These are phyloP conservation scores for Cercophora scortea DNA, from an alignment of 495 filamentous ascomycete species.

Conservation along the genomic window DNA sequence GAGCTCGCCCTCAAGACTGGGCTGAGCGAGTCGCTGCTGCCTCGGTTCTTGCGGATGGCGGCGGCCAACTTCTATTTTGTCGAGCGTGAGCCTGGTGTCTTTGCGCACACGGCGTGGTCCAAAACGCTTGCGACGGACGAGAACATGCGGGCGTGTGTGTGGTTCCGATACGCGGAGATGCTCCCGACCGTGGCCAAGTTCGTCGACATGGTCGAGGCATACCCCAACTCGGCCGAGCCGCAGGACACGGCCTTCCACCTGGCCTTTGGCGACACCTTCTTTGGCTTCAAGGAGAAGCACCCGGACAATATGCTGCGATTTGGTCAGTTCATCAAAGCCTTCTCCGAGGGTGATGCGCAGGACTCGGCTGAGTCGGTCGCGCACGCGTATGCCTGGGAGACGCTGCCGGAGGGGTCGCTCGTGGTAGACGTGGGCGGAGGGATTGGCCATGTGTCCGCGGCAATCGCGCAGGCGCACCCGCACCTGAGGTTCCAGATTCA, in stretches of 20 bases:
- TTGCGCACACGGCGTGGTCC: conserved; percentile 29
- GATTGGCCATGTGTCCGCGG: conserved; percentile 29
- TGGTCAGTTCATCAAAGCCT: conserved; percentile 6
- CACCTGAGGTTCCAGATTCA: conserved; percentile 30
- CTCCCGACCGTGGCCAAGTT: conserved; percentile 72
- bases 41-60: conserved; percentile 27
- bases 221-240: conserved; percentile 14
- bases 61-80: conserved; percentile 26
- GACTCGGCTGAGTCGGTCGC: conserved; percentile 9
- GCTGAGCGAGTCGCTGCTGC: conserved; percentile 17
- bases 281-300: conserved; percentile 12
- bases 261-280: conserved; percentile 21
- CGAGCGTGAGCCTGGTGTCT: conserved; percentile 18
- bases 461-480: conserved; percentile 24
- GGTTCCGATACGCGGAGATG: conserved; percentile 40
- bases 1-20: conserved; percentile 16
- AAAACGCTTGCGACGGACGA: conserved; percentile 10
- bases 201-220: conserved; percentile 57
- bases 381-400: conserved; percentile 8
- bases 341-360: conserved; percentile 2
- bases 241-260: conserved; percentile 22
- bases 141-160: conserved; percentile 12
- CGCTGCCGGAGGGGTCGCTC: conserved; percentile 13
- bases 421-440: conserved; percentile 36
- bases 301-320: conserved; percentile 10